These are phyloP conservation scores for Astragalus membranaceus DNA, from an alignment of 306 rosid species.

Conservation along the genomic window DNA sequence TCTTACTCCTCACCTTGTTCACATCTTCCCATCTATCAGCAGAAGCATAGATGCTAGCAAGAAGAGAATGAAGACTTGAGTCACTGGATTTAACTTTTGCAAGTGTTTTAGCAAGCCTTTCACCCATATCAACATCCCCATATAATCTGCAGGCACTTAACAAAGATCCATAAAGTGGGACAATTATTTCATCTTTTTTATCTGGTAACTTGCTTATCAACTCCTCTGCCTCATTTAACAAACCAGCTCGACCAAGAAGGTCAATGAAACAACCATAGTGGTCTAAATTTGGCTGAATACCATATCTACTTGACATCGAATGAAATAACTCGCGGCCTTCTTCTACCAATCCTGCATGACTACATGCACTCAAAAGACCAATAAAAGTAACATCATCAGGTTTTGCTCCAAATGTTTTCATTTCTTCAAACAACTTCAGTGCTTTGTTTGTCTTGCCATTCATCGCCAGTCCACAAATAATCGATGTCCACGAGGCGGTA, in stretches of 20 bases:
- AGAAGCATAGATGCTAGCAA: constrained; percentile 62
- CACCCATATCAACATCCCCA: constrained; percentile 62
- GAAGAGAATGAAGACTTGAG: constrained; percentile 59
- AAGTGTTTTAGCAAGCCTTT: constrained; percentile 45
- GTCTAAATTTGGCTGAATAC: constrained; percentile 52
- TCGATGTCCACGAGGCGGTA: constrained; percentile 62
- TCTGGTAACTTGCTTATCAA: constrained; percentile 40
- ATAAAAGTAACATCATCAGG: constrained; percentile 66
- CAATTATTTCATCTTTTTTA: constrained; percentile 23
- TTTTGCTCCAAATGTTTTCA: constrained; percentile 42
- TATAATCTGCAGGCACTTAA: constrained; percentile 69
- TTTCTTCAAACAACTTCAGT: constrained; percentile 52
- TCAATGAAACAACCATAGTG: constrained; percentile 68
- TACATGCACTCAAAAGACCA: constrained; percentile 56
- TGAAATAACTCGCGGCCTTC: constrained; percentile 47
- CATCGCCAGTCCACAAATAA: constrained; percentile 64
- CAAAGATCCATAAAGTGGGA: constrained; percentile 64
- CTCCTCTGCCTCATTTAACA: constrained; percentile 62
- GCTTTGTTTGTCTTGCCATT: constrained; percentile 60
- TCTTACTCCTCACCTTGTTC: constrained; percentile 54
- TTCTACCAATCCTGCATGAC: constrained; percentile 67
- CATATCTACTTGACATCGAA: constrained; percentile 41
- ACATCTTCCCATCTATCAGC: constrained; percentile 73
- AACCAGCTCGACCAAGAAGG: constrained; percentile 70
- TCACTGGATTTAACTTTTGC: constrained; percentile 41